Evolutionary conservation across 257 asterid species (phyloP).

Genomic region (Solanum lycopersicoides): DNA sequence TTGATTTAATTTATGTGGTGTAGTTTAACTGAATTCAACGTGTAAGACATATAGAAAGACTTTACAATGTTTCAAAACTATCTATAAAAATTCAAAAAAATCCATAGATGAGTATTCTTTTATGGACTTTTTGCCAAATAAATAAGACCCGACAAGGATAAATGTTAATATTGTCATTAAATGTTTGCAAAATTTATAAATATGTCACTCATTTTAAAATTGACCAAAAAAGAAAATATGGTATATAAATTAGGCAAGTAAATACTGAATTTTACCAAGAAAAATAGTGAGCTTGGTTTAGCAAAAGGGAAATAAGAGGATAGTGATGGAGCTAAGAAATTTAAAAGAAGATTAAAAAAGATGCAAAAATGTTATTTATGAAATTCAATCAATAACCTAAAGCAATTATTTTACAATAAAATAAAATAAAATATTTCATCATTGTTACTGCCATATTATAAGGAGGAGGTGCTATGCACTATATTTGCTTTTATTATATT

Average conservation of each 20-base stretch:
- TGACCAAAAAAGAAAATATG: no score
- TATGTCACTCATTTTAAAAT: not conserved
- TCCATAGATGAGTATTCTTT: no score
- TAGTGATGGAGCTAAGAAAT: fast-evolving
- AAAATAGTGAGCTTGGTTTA: not conserved
- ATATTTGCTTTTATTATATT: not conserved
- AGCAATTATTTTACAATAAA: not conserved
- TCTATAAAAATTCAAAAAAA: no score
- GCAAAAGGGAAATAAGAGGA: not conserved
- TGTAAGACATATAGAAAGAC: not conserved
- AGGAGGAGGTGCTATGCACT: not conserved
- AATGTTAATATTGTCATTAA: no score
- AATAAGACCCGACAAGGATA: not conserved
- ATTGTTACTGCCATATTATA: not conserved
- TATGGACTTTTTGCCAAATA: not conserved
- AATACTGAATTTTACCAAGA: not conserved
- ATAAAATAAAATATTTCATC: not conserved
- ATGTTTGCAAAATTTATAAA: no score
- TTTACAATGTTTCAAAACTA: no score
- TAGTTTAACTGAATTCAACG: no score
- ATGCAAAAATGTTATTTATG: not conserved
- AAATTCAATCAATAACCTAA: not conserved
- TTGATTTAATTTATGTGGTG: not conserved
- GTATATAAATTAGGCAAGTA: no score
- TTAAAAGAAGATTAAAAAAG: not conserved